Percentiles rank a stretch among this genome's conserved stretches.
These are phyloP conservation scores for Sicyos baderoa DNA, from an alignment of 306 rosid genomes.

Conservation along the genomic window DNA sequence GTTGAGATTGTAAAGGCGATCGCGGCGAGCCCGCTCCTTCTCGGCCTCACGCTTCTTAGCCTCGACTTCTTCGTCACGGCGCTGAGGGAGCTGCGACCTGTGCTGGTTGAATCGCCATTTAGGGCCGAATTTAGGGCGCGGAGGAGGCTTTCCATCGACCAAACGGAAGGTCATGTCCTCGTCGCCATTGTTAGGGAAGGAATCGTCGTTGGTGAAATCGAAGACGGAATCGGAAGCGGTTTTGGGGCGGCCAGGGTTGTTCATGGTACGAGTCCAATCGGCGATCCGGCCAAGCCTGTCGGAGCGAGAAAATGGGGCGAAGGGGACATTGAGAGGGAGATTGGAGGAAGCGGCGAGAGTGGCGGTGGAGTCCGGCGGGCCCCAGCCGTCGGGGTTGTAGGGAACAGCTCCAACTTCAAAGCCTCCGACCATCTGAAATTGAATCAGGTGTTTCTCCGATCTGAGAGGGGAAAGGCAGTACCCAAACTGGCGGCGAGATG, in stretches of 20 bases:
- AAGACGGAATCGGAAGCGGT: conserved; percentile 71
- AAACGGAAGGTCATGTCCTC: conserved; percentile 72
- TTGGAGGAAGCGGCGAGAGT: conserved; percentile 25
- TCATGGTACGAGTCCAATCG: conserved; percentile 77
- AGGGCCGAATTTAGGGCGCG: conserved; percentile 76
- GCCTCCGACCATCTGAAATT: conserved; percentile 21
- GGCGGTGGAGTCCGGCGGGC: conserved; percentile 54
- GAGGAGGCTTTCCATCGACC: conserved; percentile 83
- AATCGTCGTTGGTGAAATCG: conserved; percentile 76
- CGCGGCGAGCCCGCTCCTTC: conserved; percentile 87
- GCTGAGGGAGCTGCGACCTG: conserved; percentile 66
- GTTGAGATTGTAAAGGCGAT: conserved; percentile 63
- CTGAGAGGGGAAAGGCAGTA: too few species aligned
- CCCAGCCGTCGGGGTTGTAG: conserved; percentile 85
- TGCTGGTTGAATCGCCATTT: conserved; percentile 80
- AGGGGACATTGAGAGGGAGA: conserved; percentile 71
- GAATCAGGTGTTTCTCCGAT: not conserved
- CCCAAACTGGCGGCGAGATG: not conserved
- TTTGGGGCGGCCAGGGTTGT: conserved; percentile 51
- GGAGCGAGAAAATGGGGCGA: conserved; percentile 84
- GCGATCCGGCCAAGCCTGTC: conserved; percentile 85
- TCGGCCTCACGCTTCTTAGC: conserved; percentile 75
- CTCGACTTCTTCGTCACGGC: conserved; percentile 88
- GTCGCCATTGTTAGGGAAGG: conserved; percentile 50
- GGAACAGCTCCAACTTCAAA: conserved; percentile 74